Percentiles rank a stretch among this genome's conserved stretches.
phyloP scores from a whole-genome alignment of 805 yeast species.

The Metschnikowia corniflorae region DNA sequence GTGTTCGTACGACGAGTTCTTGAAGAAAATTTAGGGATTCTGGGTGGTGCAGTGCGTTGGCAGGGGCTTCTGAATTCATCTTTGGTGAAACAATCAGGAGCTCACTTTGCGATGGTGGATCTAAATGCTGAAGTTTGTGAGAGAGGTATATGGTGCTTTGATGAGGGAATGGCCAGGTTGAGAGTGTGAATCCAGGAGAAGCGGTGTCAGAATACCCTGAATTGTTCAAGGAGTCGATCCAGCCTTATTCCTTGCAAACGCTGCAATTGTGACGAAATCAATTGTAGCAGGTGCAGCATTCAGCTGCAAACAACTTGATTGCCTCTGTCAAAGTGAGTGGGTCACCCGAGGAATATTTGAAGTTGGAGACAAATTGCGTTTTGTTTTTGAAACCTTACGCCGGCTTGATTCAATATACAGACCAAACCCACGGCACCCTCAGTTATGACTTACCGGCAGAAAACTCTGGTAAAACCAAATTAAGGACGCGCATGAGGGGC shows the following conservation, averaged over 20 bases:
- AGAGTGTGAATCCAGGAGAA: constrained; percentile 35
- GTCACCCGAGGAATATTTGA: constrained; percentile 68
- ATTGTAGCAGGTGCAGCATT: constrained; percentile 49
- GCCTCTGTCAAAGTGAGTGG: constrained; percentile 61
- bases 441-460: constrained; percentile 81
- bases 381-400: constrained; percentile 58
- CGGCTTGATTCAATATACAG: constrained; percentile 39
- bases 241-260: constrained; percentile 59
- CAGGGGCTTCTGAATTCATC: too few relatives aligned
- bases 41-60: too few relatives aligned
- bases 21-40: constrained; percentile 13
- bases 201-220: constrained; percentile 38
- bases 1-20: constrained; percentile 34
- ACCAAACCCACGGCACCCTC: constrained; percentile 64
- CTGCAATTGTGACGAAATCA: constrained; percentile 57
- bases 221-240: constrained; percentile 41
- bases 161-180: too few relatives aligned
- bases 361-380: constrained; percentile 66
- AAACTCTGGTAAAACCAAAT: constrained; percentile 47
- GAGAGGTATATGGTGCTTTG: too few relatives aligned
- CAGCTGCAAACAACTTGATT: constrained; percentile 27
- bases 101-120: too few relatives aligned
- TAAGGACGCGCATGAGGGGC: constrained; percentile 63
- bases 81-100: not conserved
- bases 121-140: too few relatives aligned